Evolutionary conservation across 106 monocot genomes (phyloP).

Genomic region (Platanthera zijinensis): DNA sequence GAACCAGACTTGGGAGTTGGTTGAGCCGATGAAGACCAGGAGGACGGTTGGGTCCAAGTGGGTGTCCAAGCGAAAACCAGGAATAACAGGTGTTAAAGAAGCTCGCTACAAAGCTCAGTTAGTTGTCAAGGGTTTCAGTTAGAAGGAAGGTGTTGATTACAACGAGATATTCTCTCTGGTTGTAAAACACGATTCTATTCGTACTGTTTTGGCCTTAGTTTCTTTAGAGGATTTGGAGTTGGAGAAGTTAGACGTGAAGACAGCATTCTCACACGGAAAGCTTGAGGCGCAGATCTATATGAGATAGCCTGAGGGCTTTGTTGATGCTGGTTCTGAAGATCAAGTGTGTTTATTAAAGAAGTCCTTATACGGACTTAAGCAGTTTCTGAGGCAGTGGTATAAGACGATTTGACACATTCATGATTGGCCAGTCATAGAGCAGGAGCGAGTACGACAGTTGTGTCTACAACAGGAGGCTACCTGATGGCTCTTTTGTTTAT

Average conservation of each 20-base stretch:
- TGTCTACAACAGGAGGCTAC: too few species aligned
- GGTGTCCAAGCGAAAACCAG: background rate
- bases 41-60: background rate
- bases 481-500: too few species aligned
- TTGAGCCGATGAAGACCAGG: background rate
- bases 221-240: background rate
- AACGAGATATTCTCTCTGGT: background rate
- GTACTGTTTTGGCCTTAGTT: background rate
- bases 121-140: background rate
- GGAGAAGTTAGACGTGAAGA: background rate
- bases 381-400: too few species aligned
- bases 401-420: too few species aligned
- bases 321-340: too few species aligned
- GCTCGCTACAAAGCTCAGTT: background rate
- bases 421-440: too few species aligned
- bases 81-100: background rate
- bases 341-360: too few species aligned
- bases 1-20: background rate
- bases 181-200: background rate
- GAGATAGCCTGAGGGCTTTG: too few species aligned
- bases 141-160: background rate
- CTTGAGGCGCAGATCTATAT: background rate
- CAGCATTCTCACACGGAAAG: background rate
- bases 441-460: too few species aligned
- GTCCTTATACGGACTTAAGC: too few species aligned